Percentiles rank a stretch among this genome's conserved stretches.
These are phyloP conservation scores for Pleurotus tuber-regium DNA, from an alignment of 768 basidiomycete species.

Conservation along the genomic window DNA sequence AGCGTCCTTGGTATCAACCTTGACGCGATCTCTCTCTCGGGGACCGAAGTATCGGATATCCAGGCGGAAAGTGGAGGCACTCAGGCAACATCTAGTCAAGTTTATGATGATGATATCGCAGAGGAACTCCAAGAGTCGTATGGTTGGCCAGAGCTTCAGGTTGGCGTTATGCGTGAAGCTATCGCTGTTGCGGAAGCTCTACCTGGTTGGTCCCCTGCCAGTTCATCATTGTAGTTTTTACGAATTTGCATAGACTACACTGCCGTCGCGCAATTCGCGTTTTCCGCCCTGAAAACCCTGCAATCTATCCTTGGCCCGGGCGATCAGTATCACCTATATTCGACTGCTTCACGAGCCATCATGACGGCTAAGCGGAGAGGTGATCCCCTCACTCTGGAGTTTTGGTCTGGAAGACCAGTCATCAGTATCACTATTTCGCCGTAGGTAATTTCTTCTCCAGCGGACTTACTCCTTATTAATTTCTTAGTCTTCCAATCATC, in stretches of 20 bases:
- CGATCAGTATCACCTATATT: slow-evolving; percentile 81
- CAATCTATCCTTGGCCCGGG: slow-evolving; percentile 62
- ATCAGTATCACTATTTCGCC: slow-evolving; percentile 74
- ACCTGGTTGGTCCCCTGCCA: slow-evolving; percentile 56
- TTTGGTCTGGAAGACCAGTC: slow-evolving; percentile 84
- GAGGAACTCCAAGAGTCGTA: slow-evolving; percentile 50
- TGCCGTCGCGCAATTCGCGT: slow-evolving; percentile 82
- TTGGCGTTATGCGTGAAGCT: slow-evolving; percentile 91
- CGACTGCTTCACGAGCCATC: slow-evolving; percentile 70
- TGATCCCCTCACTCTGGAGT: slow-evolving; percentile 65
- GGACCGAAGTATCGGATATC: background rate
- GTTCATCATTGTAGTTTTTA: background rate
- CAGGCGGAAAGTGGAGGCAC: background rate
- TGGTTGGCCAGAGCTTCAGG: slow-evolving; percentile 95
- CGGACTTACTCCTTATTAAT: slow-evolving; percentile 7
- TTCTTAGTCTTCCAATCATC: slow-evolving; percentile 60
- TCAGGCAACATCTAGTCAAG: background rate
- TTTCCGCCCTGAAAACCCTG: slow-evolving; percentile 80
- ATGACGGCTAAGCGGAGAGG: slow-evolving; percentile 77
- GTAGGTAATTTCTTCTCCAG: slow-evolving; percentile 42
- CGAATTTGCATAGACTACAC: slow-evolving; percentile 60
- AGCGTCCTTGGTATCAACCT: slow-evolving; percentile 80
- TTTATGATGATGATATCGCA: slow-evolving; percentile 39
- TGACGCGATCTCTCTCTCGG: slow-evolving; percentile 51
- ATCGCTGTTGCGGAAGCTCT: slow-evolving; percentile 88